Evolutionary conservation across 176 grass and related monocot species (phyloP).

Genomic region (Tillandsia fasciculata): DNA sequence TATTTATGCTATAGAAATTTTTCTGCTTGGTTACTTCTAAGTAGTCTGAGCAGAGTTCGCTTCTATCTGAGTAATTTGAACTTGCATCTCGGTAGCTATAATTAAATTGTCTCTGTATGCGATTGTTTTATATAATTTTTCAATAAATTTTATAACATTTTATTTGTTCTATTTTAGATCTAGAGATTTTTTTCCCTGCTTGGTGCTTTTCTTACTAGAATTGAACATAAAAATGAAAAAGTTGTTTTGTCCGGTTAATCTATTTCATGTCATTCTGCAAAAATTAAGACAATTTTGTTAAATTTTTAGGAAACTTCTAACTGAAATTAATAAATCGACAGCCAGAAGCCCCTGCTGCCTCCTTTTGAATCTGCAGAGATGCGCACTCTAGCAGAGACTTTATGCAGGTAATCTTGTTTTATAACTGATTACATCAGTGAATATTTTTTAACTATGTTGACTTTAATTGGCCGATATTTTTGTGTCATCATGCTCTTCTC

Average conservation of each 20-base stretch:
- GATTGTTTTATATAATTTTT: too few species aligned
- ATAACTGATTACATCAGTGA: background rate
- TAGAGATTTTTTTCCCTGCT: background rate
- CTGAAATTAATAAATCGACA: constrained; percentile 23
- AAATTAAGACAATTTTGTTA: background rate
- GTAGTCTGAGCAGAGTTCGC: too few species aligned
- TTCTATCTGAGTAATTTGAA: too few species aligned
- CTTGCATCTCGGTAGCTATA: too few species aligned
- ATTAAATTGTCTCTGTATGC: too few species aligned
- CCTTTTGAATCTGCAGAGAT: constrained; percentile 80
- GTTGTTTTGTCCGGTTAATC: background rate
- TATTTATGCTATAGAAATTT: too few species aligned
- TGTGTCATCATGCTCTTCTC: background rate
- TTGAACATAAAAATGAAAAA: background rate
- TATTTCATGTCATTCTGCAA: background rate
- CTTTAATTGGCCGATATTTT: background rate
- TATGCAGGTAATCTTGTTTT: constrained; percentile 49
- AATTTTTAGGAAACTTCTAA: background rate
- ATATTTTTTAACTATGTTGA: background rate
- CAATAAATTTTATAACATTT: too few species aligned
- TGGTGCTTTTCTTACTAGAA: background rate
- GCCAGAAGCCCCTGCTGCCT: constrained; percentile 79
- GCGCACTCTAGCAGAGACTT: constrained; percentile 70
- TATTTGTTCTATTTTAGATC: too few species aligned
- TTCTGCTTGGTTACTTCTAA: too few species aligned